Conservation (phyloP, 2,329 filamentous ascomycete genomes). For the Geosmithia putterillii region DNA sequence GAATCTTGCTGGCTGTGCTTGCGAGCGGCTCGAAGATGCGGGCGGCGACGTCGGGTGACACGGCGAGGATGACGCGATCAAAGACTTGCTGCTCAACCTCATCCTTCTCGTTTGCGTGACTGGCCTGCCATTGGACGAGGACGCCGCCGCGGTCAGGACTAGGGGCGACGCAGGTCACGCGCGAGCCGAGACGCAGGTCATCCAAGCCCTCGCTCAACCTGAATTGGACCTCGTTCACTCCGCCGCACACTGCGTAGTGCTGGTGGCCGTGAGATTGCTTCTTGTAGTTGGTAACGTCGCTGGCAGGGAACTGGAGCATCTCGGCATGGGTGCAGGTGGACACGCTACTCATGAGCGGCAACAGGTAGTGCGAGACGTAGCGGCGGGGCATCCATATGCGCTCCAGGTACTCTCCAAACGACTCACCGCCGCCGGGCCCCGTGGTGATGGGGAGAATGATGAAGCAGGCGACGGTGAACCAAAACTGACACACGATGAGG, state of each 20-base stretch:
- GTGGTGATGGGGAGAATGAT: constrained; percentile 21
- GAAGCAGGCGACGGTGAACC: constrained; percentile 41
- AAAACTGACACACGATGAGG: constrained; percentile 34
- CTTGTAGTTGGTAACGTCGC: constrained; percentile 39
- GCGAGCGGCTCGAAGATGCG: constrained; percentile 31
- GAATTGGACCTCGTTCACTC: constrained; percentile 36
- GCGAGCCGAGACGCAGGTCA: constrained; percentile 24
- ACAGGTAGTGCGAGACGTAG: constrained; percentile 35
- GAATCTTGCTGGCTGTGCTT: constrained; percentile 26
- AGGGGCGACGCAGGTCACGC: constrained; percentile 18
- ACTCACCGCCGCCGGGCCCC: constrained; percentile 19
- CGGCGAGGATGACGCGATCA: constrained; percentile 39
- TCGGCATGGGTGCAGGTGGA: constrained; percentile 40
- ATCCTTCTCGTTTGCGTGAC: constrained; percentile 3
- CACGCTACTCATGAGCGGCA: constrained; percentile 41
- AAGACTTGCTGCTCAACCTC: constrained; percentile 30
- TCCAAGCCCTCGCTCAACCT: constrained; percentile 25
- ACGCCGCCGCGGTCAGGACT: constrained; percentile 7
- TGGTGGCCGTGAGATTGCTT: constrained; percentile 29
- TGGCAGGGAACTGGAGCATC: constrained; percentile 37
- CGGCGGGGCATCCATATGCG: constrained; percentile 34
- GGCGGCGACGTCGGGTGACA: constrained; percentile 39
- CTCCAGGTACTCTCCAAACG: constrained; percentile 33
- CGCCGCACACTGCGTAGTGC: constrained; percentile 37
- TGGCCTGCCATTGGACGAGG: constrained; percentile 20